Percentiles rank a stretch among this genome's conserved stretches.
These are phyloP conservation scores for Pontederia paniculata DNA, from an alignment of 176 grass and related monocot genomes.

Conservation along the genomic window DNA sequence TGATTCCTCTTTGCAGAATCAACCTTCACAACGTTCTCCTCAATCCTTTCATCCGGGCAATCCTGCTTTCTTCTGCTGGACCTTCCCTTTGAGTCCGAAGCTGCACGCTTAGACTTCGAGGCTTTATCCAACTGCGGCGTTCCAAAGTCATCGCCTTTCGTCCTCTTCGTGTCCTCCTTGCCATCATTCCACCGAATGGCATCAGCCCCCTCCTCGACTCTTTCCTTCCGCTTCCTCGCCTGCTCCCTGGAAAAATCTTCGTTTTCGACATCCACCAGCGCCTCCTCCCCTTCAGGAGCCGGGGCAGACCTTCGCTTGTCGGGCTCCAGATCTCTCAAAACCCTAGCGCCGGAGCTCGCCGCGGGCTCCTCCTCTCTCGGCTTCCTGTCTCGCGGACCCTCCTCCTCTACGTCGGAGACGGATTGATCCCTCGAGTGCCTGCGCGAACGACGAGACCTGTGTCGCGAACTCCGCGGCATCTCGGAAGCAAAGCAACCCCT, in stretches of 20 bases:
- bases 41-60: constrained; percentile 23
- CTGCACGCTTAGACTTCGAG: constrained; percentile 43
- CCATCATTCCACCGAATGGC: constrained; percentile 76
- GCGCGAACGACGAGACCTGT: not conserved
- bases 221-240: not conserved
- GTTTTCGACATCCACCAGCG: not conserved
- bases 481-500: no score
- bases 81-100: constrained; percentile 46
- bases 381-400: not conserved
- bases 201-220: constrained; percentile 10
- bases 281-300: not conserved
- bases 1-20: constrained; percentile 40
- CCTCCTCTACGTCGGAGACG: constrained; percentile 1
- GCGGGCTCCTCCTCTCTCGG: not conserved
- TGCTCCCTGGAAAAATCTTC: not conserved
- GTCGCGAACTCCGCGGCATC: constrained; percentile 1
- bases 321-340: not conserved
- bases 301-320: not conserved
- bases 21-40: constrained; percentile 33
- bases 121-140: constrained; percentile 27
- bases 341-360: not conserved
- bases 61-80: constrained; percentile 37
- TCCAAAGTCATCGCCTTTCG: constrained; percentile 56
- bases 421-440: not conserved
- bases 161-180: constrained; percentile 50